Evolutionary conservation across 148 eudicot genomes (phyloP).

Genomic region (Hydrangea macrophylla): DNA sequence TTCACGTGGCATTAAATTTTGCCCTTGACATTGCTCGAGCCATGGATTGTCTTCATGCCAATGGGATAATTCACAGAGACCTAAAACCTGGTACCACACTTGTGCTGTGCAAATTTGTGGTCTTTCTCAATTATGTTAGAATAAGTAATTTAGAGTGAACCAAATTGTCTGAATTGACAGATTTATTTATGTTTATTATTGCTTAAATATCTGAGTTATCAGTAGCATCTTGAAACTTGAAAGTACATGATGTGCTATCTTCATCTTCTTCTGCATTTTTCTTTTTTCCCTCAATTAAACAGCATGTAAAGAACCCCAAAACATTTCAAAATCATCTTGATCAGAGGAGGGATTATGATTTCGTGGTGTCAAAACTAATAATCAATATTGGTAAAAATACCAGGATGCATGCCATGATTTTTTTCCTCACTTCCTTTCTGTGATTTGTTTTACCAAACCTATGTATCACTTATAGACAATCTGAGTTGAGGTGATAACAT

Average conservation of each 20-base stretch:
- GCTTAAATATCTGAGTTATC: not conserved
- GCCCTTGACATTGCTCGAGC: constrained; percentile 90
- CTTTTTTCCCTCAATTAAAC: not conserved
- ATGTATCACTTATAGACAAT: constrained; percentile 1
- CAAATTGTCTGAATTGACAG: not conserved
- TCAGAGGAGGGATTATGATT: not conserved
- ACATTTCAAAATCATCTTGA: not conserved
- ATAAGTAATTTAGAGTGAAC: constrained; percentile 7
- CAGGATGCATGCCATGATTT: not conserved
- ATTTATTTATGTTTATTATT: too few relatives aligned
- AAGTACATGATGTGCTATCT: not conserved
- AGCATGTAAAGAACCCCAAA: not conserved
- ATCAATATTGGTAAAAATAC: not conserved
- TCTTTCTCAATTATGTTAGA: not conserved
- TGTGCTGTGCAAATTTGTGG: constrained; percentile 21
- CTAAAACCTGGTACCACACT: constrained; percentile 76
- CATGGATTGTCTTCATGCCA: constrained; percentile 89
- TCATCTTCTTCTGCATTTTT: constrained; percentile 1
- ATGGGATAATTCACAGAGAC: constrained; percentile 97
- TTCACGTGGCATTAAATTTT: constrained; percentile 60
- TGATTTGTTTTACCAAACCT: not conserved
- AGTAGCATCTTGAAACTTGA: not conserved
- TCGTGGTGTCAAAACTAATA: not conserved
- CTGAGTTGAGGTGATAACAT: not conserved
- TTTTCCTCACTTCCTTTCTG: not conserved